Base-by-base conservation (phyloP, 2,329 filamentous ascomycete genomes). In the Pseudogymnoascus sp. region DNA sequence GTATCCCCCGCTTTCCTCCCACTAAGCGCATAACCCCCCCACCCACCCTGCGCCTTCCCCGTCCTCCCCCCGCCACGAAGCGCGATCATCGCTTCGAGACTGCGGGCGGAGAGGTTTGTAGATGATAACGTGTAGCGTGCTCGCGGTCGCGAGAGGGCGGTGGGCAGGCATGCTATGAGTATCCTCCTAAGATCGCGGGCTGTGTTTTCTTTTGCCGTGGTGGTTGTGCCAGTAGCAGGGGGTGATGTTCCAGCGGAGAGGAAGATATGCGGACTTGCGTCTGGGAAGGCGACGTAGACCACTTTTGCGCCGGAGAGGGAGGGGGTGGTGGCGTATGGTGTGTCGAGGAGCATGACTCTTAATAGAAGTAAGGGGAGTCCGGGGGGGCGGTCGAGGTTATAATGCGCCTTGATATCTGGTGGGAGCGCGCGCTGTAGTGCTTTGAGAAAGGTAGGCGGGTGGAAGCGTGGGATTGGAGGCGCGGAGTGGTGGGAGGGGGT, bases 361-460 rank as follows among this genome's bases (percentile, higher is more conserved):
- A 96, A 77, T 26, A 95, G 79, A 0, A 90, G 81, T 3, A 95
- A 77, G 0, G 89, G 85, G n/a, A 89, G 78, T 1, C 81, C 79
- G 62, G 83, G 80, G 62, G 89, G 87, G n/a, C 87, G 84, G 68
- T 89, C 86, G 65, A 95, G 84, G 69, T 90, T 87, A 74, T 91
- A 95, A 75, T 96, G 90, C 4, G 89, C 89, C 74, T 95, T 96
- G 69, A 93, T 84, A 64, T 95, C 83, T 1, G 91, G 89, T 1
- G 90, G 80, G 16, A 92, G 82, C 71, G 93, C 87, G 42, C 80
- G 79, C 68, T 93, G 88, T 1, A 96, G 83, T 68, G 87, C 88
- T 67, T 85, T 84, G 39, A 96, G 79, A 73, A 96, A 96, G 0
- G 88, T 90, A 4, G 89, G 85, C 0, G 90, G 88, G 70, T 96